These are phyloP conservation scores for Ophiostoma angusticollis DNA, from an alignment of 2,329 filamentous ascomycete genomes.

Conservation along the genomic window DNA sequence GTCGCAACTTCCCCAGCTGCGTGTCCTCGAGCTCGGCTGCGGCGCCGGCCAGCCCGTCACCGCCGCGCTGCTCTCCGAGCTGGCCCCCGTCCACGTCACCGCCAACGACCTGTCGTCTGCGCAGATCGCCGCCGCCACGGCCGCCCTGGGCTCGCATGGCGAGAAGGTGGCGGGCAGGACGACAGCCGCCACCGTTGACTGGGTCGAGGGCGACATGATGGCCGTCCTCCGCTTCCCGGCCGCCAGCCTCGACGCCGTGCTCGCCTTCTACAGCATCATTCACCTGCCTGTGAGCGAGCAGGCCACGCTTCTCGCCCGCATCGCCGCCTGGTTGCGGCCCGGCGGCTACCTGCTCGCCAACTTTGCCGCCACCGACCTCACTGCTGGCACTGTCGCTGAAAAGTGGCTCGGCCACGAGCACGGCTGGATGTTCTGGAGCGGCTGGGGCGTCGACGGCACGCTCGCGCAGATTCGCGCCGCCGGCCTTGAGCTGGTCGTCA, in stretches of 20 bases:
- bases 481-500: constrained; percentile 22
- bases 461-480: constrained; percentile 19
- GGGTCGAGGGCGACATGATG: constrained; percentile 28
- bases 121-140: constrained; percentile 23
- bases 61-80: constrained; percentile 19
- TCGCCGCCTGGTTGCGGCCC: constrained; percentile 35
- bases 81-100: constrained; percentile 16
- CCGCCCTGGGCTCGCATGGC: constrained; percentile 16
- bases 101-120: constrained; percentile 30
- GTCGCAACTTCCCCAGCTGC: constrained; percentile 2
- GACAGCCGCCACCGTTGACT: constrained; percentile 13
- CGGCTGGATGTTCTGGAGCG: constrained; percentile 33
- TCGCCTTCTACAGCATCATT: constrained; percentile 41
- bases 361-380: constrained; percentile 22
- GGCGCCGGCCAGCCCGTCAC: constrained; percentile 27
- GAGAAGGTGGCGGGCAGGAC: constrained; percentile 7
- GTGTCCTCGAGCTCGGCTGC: constrained; percentile 30
- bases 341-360: constrained; percentile 38
- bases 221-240: constrained; percentile 20
- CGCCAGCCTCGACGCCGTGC: constrained; percentile 32
- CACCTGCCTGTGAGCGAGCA: constrained; percentile 42
- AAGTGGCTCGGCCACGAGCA: constrained; percentile 26
- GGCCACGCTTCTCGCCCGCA: constrained; percentile 28
- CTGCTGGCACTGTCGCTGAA: constrained; percentile 20
- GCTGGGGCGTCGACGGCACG: constrained; percentile 25